Evolutionary conservation across 805 yeast species (phyloP), one percentile per base, ranked within the genome.

Genomic region (Hanseniaspora vineae): DNA sequence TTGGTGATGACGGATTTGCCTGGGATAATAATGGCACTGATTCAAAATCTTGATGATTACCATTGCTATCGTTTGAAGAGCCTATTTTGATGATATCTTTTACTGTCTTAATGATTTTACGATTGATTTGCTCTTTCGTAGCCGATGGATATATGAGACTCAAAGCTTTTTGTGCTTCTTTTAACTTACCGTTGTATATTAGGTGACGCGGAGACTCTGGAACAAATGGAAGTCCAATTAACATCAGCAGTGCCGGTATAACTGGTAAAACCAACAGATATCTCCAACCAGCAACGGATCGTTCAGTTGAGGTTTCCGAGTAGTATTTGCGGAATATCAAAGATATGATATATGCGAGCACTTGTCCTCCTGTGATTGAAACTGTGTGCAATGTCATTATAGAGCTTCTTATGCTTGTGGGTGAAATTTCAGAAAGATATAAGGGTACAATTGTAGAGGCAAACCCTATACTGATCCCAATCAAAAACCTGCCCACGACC

Each of bases 401-500:
- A 2, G 61, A 57, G 2, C 74, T 73, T 53, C 75, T 62, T 11
- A 59, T 57, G 19, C 55, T 60, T 2, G 70, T 60, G 2, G 76
- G 74, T 3, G 75, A 66, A 29, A 75, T 64, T 56, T 77, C 83
- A 20, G 78, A 70, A 13, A 77, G 64, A 56, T 73, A 77, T 13
- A 76, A 68, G 0, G 82, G 90, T 2, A 80, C 77, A 39, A 80
- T 69, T 55, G 81, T 83, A 0, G 88, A 75, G 6, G 84, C 81
- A 29, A 75, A 73, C 14, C 92, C 92, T 20, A 84, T 79, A 9
- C 83, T 87, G 23, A 80, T 56, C n/a, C 89, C 89, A 14, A 83
- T 74, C 32, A 79, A 60, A 31, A 76, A 69, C 49, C 90, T 68
- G 1, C 90, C 90, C 45, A 67, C 53, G 33, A 70, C 61, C 49